These are phyloP conservation scores for Penicillium lagena DNA, from an alignment of 495 filamentous ascomycete species.

Conservation along the genomic window DNA sequence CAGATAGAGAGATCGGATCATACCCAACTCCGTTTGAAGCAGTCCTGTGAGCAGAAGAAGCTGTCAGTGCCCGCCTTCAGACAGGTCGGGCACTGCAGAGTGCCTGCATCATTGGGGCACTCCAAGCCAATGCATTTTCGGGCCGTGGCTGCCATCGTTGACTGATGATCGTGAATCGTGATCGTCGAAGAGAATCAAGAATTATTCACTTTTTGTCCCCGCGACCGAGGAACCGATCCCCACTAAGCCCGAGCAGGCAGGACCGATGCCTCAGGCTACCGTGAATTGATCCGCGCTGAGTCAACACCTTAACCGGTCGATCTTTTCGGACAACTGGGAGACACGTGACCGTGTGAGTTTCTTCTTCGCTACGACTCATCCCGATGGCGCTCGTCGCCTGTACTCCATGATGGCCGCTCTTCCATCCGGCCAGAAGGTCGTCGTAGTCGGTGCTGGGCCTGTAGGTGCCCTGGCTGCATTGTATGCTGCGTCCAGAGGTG, in stretches of 20 bases:
- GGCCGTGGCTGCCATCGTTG: conserved; percentile 29
- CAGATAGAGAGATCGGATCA: conserved; percentile 21
- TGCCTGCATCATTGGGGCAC: conserved; percentile 76
- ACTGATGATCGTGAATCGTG: neutral
- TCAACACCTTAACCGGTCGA: conserved; percentile 6
- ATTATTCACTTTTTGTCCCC: neutral
- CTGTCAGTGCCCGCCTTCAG: conserved; percentile 84
- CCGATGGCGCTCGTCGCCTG: neutral
- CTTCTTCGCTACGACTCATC: conserved; percentile 1
- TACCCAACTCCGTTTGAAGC: conserved; percentile 99
- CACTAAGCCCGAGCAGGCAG: neutral
- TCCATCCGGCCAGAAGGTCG: conserved; percentile 54
- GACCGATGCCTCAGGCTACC: neutral
- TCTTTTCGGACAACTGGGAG: conserved; percentile 1
- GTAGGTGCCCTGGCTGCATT: conserved; percentile 88
- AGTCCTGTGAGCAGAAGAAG: conserved; percentile 97
- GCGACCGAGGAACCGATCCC: neutral
- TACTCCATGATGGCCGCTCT: conserved; percentile 8
- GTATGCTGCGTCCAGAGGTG: conserved; percentile 80
- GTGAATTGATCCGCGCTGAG: neutral
- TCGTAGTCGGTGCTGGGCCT: conserved; percentile 86
- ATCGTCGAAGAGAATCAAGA: neutral
- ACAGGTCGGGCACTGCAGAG: conserved; percentile 90
- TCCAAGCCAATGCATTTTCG: conserved; percentile 75
- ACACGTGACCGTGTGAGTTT: conserved; percentile 16